A percentile compares a stretch with the other conserved stretches of the same genome.
phyloP scores from a whole-genome alignment of 1,284 basidiomycete genomes.

The Moniliophthora roreri region DNA sequence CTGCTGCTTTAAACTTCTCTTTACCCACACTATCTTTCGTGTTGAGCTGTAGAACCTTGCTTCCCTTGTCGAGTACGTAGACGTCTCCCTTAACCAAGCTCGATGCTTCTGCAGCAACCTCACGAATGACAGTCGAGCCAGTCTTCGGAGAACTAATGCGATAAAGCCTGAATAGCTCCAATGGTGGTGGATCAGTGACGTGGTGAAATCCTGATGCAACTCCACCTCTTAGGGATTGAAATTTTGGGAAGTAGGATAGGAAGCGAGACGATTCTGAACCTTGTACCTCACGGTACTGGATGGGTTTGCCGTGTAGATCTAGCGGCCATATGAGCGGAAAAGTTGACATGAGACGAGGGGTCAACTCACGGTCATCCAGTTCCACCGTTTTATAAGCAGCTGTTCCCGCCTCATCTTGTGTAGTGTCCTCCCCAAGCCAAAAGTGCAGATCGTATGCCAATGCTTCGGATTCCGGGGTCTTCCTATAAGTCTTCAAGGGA shows the following conservation, averaged over 20 bases:
- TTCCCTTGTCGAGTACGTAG: conserved; percentile 58
- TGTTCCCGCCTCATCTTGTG: conserved; percentile 63
- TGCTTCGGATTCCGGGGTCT: conserved; percentile 41
- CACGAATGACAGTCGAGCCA: conserved; percentile 43
- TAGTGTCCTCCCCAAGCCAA: conserved; percentile 62
- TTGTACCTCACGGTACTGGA: conserved; percentile 65
- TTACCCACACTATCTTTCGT: conserved; percentile 50
- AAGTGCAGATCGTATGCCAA: conserved; percentile 64
- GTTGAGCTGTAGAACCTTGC: conserved; percentile 52
- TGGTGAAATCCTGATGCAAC: conserved; percentile 62
- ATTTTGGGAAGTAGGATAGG: conserved; percentile 56
- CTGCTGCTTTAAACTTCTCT: conserved; percentile 58
- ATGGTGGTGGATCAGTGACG: conserved; percentile 44
- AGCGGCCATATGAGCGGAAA: neutral
- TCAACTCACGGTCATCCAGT: conserved; percentile 58
- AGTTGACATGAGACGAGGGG: neutral
- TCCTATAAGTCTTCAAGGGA: conserved; percentile 49
- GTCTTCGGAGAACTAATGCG: conserved; percentile 35
- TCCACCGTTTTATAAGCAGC: conserved; percentile 71
- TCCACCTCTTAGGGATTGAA: conserved; percentile 55
- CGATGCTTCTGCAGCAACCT: conserved; percentile 42
- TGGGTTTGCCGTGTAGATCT: conserved; percentile 53
- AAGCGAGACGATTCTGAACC: conserved; percentile 56
- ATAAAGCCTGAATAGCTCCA: conserved; percentile 46
- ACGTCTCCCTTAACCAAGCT: conserved; percentile 55